phyloP scores from a whole-genome alignment of 2,329 filamentous ascomycete species.

The Xenoacremonium recifei region DNA sequence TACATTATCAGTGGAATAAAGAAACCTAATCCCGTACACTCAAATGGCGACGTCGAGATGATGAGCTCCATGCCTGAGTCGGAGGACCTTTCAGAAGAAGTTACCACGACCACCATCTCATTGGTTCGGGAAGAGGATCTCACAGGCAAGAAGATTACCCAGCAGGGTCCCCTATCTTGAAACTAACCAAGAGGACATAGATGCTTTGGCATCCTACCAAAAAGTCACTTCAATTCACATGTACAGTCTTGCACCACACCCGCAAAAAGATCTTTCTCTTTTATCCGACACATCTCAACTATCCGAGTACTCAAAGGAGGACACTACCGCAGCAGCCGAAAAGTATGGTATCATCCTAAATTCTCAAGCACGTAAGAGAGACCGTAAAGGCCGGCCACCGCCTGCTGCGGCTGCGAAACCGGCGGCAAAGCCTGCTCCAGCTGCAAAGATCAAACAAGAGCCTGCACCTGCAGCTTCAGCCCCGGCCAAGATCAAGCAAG shows the following conservation, averaged over 20 bases:
- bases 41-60: slow-evolving; percentile 68
- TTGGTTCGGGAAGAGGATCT: slow-evolving; percentile 73
- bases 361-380: slow-evolving; percentile 56
- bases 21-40: slow-evolving; percentile 35
- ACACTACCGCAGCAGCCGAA: slow-evolving; percentile 56
- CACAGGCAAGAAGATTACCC: slow-evolving; percentile 46
- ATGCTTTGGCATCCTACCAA: slow-evolving; percentile 65
- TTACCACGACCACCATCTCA: slow-evolving; percentile 58
- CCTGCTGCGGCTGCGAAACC: slow-evolving; percentile 21
- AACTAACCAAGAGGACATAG: slow-evolving; percentile 41
- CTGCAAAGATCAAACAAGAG: slow-evolving; percentile 25
- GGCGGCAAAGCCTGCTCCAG: slow-evolving; percentile 12
- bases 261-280: slow-evolving; percentile 66
- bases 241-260: slow-evolving; percentile 76
- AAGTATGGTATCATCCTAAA: slow-evolving; percentile 76
- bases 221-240: slow-evolving; percentile 78
- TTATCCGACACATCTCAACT: slow-evolving; percentile 70
- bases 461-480: slow-evolving; percentile 2
- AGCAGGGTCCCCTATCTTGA: neutral
- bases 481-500: slow-evolving; percentile 28
- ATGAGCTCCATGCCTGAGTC: slow-evolving; percentile 61
- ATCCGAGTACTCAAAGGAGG: slow-evolving; percentile 54
- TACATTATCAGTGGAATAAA: slow-evolving; percentile 79
- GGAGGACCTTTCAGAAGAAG: slow-evolving; percentile 44
- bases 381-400: slow-evolving; percentile 36